Percentiles rank a stretch among this genome's conserved stretches.
Conservation (phyloP, 2,329 filamentous ascomycete genomes). For the Cercospora canescens region DNA sequence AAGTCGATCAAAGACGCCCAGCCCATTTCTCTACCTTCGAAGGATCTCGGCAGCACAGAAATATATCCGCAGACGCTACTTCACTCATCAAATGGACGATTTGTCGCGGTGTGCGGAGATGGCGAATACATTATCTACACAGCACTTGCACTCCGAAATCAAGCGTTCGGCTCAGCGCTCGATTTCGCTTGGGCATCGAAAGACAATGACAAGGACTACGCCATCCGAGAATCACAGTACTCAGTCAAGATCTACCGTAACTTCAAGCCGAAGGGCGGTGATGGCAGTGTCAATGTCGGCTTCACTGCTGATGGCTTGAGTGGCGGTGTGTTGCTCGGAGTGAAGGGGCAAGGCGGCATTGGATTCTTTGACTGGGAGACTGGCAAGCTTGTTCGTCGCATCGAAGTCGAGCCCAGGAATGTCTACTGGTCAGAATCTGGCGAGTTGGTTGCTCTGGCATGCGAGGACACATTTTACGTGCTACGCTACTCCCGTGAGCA, state of each 20-base stretch:
- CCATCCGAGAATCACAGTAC: slow-evolving; percentile 89
- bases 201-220: slow-evolving; percentile 97
- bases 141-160: slow-evolving; percentile 92
- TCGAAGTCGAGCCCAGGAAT: slow-evolving; percentile 72
- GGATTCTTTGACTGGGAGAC: slow-evolving; percentile 97
- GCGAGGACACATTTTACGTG: slow-evolving; percentile 94
- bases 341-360: slow-evolving; percentile 91
- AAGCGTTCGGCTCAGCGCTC: slow-evolving; percentile 90
- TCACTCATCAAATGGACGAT: slow-evolving; percentile 93
- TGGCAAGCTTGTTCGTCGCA: slow-evolving; percentile 83
- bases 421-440: slow-evolving; percentile 98
- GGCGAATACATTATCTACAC: slow-evolving; percentile 99
- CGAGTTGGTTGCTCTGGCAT: slow-evolving; percentile 88
- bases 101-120: slow-evolving; percentile 88
- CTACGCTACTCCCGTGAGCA: slow-evolving; percentile 87
- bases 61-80: slow-evolving; percentile 92
- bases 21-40: slow-evolving; percentile 81
- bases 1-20: slow-evolving; percentile 82
- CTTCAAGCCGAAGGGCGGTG: slow-evolving; percentile 87
- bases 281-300: slow-evolving; percentile 74
- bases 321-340: slow-evolving; percentile 86
- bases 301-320: slow-evolving; percentile 92
- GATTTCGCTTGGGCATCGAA: slow-evolving; percentile 98
- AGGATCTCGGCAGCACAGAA: slow-evolving; percentile 94
- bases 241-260: slow-evolving; percentile 98